Evolutionary conservation across 139 green algal species (phyloP).

Genomic region (Bryopsis sp.): DNA sequence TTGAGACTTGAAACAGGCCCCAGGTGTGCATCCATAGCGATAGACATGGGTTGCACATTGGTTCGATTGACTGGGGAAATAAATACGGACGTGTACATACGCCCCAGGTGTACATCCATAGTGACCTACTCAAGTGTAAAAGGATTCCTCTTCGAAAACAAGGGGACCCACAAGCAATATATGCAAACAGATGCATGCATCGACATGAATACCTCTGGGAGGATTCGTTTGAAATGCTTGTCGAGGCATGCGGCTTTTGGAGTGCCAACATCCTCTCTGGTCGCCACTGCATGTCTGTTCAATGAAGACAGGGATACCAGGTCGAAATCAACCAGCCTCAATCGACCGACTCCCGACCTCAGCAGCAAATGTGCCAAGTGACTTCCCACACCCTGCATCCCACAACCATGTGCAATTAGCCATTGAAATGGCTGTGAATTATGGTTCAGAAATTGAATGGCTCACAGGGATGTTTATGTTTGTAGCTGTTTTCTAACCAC

Average conservation of each 20-base stretch:
- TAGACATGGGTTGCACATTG: no score
- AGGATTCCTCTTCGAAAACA: no score
- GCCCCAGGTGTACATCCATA: no score
- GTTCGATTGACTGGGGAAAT: no score
- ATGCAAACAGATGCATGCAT: no score
- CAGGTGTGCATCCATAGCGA: no score
- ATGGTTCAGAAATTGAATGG: no score
- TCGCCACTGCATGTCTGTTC: conserved; percentile 83
- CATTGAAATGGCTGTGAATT: no score
- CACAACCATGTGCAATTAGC: not conserved
- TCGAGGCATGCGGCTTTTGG: conserved; percentile 77
- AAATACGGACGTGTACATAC: no score
- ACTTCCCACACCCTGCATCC: conserved; percentile 79
- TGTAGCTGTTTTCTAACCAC: not conserved
- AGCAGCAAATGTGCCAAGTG: conserved; percentile 90
- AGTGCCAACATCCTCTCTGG: conserved; percentile 79
- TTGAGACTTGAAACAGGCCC: no score
- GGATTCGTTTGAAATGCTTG: conserved; percentile 72
- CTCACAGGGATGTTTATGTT: not conserved
- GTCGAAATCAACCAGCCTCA: conserved; percentile 96
- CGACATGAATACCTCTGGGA: conserved; percentile 68
- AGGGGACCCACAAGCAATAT: no score
- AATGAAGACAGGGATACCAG: conserved; percentile 54
- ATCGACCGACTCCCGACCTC: conserved; percentile 74
- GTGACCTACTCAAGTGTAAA: no score